These are phyloP conservation scores for Volvox carteri DNA, from an alignment of 163 green algal species.

Conservation along the genomic window DNA sequence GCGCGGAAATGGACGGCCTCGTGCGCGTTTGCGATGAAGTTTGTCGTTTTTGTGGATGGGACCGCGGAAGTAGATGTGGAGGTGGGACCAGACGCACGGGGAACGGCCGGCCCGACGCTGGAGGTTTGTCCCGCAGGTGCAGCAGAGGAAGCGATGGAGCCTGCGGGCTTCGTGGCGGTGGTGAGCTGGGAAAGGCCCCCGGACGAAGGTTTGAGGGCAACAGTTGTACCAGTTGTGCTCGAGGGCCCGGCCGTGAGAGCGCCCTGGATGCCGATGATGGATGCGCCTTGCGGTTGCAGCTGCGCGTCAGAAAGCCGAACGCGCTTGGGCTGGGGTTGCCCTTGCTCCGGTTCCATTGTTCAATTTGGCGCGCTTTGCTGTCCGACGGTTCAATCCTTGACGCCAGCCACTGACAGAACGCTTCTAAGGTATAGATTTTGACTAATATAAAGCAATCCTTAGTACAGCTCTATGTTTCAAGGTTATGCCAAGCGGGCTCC, in stretches of 20 bases:
- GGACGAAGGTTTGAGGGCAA: not conserved
- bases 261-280: not conserved
- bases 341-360: not conserved
- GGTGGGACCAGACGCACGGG: not conserved
- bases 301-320: not conserved
- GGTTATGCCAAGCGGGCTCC: too few species aligned
- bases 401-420: too few species aligned
- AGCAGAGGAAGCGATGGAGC: not conserved
- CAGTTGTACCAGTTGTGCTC: not conserved
- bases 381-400: not conserved
- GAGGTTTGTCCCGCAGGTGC: too few species aligned
- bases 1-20: conserved; percentile 45
- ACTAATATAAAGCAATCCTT: too few species aligned
- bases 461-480: too few species aligned
- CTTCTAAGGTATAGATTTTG: too few species aligned
- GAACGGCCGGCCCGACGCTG: too few species aligned
- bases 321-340: conserved; percentile 13
- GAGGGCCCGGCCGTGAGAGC: not conserved
- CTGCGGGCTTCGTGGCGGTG: not conserved
- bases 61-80: not conserved
- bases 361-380: conserved; percentile 10
- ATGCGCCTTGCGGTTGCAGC: not conserved
- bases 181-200: not conserved
- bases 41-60: not conserved
- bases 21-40: conserved; percentile 33